phyloP scores from a whole-genome alignment of 257 asterid species.

The Gynochthodes officinalis region DNA sequence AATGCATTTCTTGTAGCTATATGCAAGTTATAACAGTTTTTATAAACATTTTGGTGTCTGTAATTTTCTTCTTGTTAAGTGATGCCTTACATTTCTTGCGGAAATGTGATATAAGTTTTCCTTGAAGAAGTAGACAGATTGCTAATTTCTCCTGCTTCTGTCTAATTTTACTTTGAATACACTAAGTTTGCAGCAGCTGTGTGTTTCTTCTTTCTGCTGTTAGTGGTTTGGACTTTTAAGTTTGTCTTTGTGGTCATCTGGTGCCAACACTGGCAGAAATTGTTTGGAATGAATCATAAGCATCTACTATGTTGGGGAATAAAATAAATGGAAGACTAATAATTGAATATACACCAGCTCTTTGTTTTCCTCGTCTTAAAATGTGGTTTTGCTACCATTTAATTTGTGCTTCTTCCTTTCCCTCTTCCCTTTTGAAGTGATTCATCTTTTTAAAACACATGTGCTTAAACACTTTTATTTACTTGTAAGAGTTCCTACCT shows the following conservation, averaged over 20 bases:
- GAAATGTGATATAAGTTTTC: background rate
- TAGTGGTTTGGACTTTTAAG: background rate
- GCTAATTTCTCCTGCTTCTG: background rate
- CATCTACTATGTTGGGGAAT: background rate
- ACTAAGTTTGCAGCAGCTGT: background rate
- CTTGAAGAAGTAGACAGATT: background rate
- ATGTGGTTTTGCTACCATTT: background rate
- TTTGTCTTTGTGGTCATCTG: background rate
- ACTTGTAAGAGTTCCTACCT: background rate
- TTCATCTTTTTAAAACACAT: background rate
- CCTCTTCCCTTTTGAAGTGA: background rate
- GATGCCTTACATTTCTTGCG: background rate
- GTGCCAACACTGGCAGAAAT: background rate
- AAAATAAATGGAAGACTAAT: background rate
- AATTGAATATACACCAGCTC: background rate
- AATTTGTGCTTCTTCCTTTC: background rate
- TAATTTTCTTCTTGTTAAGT: background rate
- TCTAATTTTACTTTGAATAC: background rate
- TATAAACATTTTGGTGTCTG: background rate
- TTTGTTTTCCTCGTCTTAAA: background rate
- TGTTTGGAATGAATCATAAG: background rate
- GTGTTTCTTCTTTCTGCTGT: slow-evolving; percentile 2
- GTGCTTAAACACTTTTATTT: background rate
- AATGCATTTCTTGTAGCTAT: background rate
- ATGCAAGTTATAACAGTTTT: background rate